Conservation (phyloP, 2,329 filamentous ascomycete genomes). For the Penicillium digitatum region DNA sequence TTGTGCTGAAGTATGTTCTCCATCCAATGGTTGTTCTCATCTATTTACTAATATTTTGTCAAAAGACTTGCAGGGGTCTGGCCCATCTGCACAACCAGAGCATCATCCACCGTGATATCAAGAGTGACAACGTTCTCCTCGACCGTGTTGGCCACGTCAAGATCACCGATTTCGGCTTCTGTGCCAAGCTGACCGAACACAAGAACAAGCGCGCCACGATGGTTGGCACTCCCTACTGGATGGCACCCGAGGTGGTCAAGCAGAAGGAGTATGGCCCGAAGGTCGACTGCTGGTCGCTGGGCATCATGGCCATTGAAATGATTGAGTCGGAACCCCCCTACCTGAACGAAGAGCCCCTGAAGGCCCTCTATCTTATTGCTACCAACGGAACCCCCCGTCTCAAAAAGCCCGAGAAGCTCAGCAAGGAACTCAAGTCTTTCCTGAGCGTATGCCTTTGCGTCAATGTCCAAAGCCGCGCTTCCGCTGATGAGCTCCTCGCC, state of each 20-base stretch:
- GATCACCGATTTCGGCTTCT: slow-evolving; percentile 99
- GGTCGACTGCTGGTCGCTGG: slow-evolving; percentile 97
- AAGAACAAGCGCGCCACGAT: slow-evolving; percentile 98
- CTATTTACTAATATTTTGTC: slow-evolving; percentile 13
- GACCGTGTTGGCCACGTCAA: slow-evolving; percentile 95
- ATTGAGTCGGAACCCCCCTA: slow-evolving; percentile 98
- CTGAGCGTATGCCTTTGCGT: slow-evolving; percentile 94
- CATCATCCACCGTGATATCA: slow-evolving; percentile 99
- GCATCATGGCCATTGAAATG: slow-evolving; percentile 99
- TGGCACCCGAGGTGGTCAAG: slow-evolving; percentile 98
- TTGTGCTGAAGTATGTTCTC: slow-evolving; percentile 74
- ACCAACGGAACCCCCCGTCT: slow-evolving; percentile 94
- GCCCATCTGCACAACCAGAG: slow-evolving; percentile 92
- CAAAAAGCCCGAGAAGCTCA: slow-evolving; percentile 97
- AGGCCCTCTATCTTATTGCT: slow-evolving; percentile 94
- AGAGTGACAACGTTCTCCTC: slow-evolving; percentile 95
- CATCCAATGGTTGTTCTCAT: background rate
- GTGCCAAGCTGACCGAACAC: slow-evolving; percentile 93
- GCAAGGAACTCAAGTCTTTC: slow-evolving; percentile 97
- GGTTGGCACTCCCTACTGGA: slow-evolving; percentile 99
- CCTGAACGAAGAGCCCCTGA: slow-evolving; percentile 94
- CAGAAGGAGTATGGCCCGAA: slow-evolving; percentile 98
- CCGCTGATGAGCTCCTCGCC: slow-evolving; percentile 79
- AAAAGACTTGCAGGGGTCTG: slow-evolving; percentile 86
- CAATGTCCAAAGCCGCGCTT: slow-evolving; percentile 90